These are phyloP conservation scores for Vicia villosa DNA, from an alignment of 306 rosid species.

Conservation along the genomic window DNA sequence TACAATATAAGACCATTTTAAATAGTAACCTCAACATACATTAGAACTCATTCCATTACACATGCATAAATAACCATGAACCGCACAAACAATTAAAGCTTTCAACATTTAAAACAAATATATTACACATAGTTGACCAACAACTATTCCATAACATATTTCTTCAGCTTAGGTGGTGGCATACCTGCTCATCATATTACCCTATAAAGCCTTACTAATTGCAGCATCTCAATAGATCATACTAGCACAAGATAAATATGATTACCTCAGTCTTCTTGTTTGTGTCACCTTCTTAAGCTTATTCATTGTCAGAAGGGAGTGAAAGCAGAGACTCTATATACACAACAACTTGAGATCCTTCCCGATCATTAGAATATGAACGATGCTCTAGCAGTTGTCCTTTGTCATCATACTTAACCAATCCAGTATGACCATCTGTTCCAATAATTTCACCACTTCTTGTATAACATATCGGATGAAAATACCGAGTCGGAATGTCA, in stretches of 20 bases:
- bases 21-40: not conserved
- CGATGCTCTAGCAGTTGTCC: constrained; percentile 16
- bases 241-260: not conserved
- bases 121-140: not conserved
- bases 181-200: not conserved
- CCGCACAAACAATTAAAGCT: not conserved
- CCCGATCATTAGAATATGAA: not conserved
- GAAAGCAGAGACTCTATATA: constrained; percentile 31
- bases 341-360: not conserved
- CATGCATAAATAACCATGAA: not conserved
- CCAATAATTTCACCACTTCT: constrained; percentile 31
- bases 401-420: constrained; percentile 22
- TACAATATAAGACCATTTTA: not conserved
- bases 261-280: not conserved
- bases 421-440: not conserved
- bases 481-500: not conserved
- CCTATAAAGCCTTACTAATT: not conserved
- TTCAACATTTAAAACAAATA: not conserved
- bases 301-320: constrained; percentile 4
- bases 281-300: not conserved
- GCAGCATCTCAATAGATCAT: not conserved
- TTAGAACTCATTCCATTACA: not conserved
- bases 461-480: not conserved
- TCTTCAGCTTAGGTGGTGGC: not conserved
- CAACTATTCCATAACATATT: not conserved